Evolutionary conservation across 768 basidiomycete species (phyloP).

Genomic region (Sutorius australiensis): DNA sequence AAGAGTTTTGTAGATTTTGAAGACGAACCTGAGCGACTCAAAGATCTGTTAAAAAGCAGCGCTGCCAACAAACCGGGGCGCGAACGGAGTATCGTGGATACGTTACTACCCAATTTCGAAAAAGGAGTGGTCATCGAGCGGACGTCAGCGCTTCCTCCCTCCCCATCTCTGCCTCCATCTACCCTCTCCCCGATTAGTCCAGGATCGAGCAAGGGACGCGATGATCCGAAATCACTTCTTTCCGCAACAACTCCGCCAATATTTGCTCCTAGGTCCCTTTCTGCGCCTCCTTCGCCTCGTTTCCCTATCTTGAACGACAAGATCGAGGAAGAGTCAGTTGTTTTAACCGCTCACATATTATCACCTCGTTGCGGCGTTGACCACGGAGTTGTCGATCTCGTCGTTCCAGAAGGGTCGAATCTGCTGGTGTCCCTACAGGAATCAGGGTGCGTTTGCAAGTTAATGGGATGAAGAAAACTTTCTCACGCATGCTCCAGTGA

Average conservation of each 20-base stretch:
- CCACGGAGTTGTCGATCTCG: constrained; percentile 44
- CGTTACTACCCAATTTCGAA: constrained; percentile 30
- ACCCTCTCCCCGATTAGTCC: constrained; percentile 10
- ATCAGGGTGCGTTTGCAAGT: constrained; percentile 50
- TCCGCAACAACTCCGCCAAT: constrained; percentile 46
- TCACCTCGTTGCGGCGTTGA: constrained; percentile 41
- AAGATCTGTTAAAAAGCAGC: constrained; percentile 63
- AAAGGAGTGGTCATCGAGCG: constrained; percentile 26
- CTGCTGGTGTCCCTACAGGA: constrained; percentile 55
- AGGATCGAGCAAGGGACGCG: constrained; percentile 19
- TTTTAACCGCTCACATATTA: constrained; percentile 37
- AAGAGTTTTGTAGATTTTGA: constrained; percentile 81
- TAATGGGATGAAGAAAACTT: neutral
- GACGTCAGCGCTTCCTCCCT: constrained; percentile 8
- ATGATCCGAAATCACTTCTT: constrained; percentile 40
- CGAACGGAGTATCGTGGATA: constrained; percentile 31
- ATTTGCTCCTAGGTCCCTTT: constrained; percentile 35
- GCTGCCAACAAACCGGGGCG: constrained; percentile 33
- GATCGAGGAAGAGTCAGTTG: constrained; percentile 14
- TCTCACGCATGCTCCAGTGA: constrained; percentile 36
- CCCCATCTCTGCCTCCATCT: constrained; percentile 9
- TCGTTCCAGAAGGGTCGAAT: constrained; percentile 39
- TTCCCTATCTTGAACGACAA: constrained; percentile 12
- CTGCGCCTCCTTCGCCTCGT: constrained; percentile 36
- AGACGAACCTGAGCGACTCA: constrained; percentile 72